Base-by-base conservation (phyloP, 2,329 filamentous ascomycete species). In the Geoglossum cookeanum region DNA sequence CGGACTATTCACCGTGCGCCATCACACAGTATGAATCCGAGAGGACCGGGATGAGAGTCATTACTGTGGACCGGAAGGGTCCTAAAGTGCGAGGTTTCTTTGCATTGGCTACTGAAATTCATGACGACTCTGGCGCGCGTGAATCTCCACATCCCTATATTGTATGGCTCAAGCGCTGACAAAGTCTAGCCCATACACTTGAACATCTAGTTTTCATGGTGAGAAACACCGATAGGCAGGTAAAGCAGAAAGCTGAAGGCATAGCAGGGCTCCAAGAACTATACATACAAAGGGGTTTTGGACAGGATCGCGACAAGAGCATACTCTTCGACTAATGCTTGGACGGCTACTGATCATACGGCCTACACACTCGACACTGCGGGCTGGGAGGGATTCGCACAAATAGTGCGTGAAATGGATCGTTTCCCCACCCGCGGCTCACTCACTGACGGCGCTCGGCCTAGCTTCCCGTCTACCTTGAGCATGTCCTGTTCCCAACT, bases 51-150 rank as follows among this genome's bases (percentile, higher is more conserved):
- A 92, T 98, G 87, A 84, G 90, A 63, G 85, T 95, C 37, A 82
- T 95, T 45, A 87, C 96, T 55, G 88, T 94, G 63, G 86, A 97
- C 68, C 84, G 89, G 63, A 82, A 92, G 67, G 91, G 92, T 0
- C 92, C 92, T n/a, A 97, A 96, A 69, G 79, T 96, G 60, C 85
- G 87, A 63, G 92, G 92, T 37, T 95, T 94, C 71, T 98, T 98
- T 70, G 85, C 90, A 37, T 78, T 98, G 56, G 92, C 92, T 37
- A 98, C 92, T 2, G 92, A 98, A 71, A 97, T 98, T 64, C 85
- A 94, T 64, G 92, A 98, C 72, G 89, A 98, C 69, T 97, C 91
- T 9, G 92, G 92, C 45, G 86, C 92, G 13, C 92, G 68, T 69
- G 60, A 61, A 65, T 57, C 47, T 32, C 7, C 15, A 3, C 33